Conservation (phyloP, 2,329 filamentous ascomycete genomes). For the Epichloe brachyelytri region DNA sequence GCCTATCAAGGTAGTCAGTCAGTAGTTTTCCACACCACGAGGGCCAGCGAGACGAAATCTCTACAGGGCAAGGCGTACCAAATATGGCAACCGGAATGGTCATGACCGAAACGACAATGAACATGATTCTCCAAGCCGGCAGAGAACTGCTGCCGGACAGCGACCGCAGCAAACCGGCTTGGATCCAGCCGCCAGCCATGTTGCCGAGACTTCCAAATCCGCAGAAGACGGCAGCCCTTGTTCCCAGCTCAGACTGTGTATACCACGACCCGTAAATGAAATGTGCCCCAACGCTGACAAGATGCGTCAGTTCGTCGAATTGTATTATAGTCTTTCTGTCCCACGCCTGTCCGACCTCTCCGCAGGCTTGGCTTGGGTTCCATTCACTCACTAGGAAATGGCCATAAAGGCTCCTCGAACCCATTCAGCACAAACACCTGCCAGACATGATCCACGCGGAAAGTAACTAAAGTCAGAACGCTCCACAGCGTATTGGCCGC, state of each 20-base stretch:
- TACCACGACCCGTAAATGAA: conserved; percentile 33
- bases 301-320: not conserved
- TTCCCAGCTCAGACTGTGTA: conserved; percentile 28
- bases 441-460: conserved; percentile 27
- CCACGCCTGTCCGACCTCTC: too few species aligned
- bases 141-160: conserved; percentile 20
- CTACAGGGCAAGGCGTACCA: conserved; percentile 12
- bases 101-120: conserved; percentile 24
- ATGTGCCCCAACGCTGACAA: conserved; percentile 24
- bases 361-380: too few species aligned
- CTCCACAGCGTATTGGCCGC: conserved; percentile 30
- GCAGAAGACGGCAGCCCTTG: conserved; percentile 27
- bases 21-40: too few species aligned
- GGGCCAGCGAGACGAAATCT: too few species aligned
- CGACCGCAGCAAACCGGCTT: conserved; percentile 25
- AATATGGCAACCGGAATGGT: conserved; percentile 27
- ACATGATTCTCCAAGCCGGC: conserved; percentile 30
- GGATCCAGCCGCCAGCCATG: conserved; percentile 32
- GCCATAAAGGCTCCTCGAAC: conserved; percentile 30
- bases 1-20: conserved; percentile 12
- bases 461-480: conserved; percentile 29
- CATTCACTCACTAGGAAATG: conserved; percentile 24
- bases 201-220: conserved; percentile 29
- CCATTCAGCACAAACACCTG: conserved; percentile 31
- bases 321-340: too few species aligned